A percentile compares a stretch with the other conserved stretches of the same genome.
phyloP scores from a whole-genome alignment of 768 basidiomycete species.

The Russula earlei region DNA sequence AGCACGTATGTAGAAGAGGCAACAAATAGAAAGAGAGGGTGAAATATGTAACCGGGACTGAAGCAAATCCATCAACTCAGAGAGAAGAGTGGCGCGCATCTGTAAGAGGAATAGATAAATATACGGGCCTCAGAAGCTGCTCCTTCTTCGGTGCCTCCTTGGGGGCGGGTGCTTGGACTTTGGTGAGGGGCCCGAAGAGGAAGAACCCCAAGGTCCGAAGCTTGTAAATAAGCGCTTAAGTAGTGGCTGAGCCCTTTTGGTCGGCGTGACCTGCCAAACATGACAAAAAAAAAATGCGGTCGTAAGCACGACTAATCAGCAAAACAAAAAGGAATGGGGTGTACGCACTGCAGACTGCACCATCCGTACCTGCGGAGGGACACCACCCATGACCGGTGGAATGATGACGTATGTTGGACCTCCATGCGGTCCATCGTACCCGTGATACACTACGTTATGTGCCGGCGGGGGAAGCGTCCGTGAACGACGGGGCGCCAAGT shows the following conservation, averaged over 20 bases:
- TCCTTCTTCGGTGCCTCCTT: conserved; percentile 9
- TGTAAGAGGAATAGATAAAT: not conserved
- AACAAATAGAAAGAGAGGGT: not conserved
- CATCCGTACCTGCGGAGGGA: conserved; percentile 2
- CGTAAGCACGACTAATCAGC: conserved; percentile 1
- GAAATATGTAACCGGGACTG: not conserved
- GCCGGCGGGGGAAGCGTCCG: conserved; percentile 11
- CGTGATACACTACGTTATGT: conserved; percentile 5
- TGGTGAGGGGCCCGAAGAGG: conserved; percentile 7
- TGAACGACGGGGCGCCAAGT: conserved; percentile 7
- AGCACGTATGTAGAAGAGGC: not conserved
- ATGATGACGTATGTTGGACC: conserved; percentile 13
- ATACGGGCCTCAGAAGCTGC: conserved; percentile 1
- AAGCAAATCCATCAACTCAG: not conserved
- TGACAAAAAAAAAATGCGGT: not conserved
- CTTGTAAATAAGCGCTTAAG: conserved; percentile 17
- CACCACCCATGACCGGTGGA: not conserved
- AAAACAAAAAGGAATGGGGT: not conserved
- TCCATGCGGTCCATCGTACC: conserved; percentile 13
- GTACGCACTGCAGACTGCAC: conserved; percentile 11
- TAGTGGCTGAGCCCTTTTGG: conserved; percentile 12
- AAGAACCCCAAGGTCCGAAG: conserved; percentile 11
- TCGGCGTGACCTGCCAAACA: conserved; percentile 1
- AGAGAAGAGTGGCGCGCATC: not conserved
- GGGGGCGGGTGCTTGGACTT: conserved; percentile 2